A percentile compares a stretch with the other conserved stretches of the same genome.
Conservation (phyloP, 2,329 filamentous ascomycete genomes). For the Bimuria novae-zelandiae region DNA sequence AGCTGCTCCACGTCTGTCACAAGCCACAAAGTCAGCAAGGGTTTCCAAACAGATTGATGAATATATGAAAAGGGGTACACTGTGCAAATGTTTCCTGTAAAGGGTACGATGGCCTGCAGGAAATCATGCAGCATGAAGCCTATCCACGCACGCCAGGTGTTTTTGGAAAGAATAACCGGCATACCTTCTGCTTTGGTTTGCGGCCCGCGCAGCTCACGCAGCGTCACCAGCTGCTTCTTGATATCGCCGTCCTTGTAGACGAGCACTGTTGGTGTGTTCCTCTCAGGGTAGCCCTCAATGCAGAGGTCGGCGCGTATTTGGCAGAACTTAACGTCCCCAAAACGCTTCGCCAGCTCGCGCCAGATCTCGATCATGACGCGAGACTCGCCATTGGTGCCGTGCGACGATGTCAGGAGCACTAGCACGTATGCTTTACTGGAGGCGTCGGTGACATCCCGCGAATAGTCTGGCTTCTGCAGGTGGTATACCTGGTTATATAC, state of each 20-base stretch:
- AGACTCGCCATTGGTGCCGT: slow-evolving; percentile 83
- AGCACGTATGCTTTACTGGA: slow-evolving; percentile 71
- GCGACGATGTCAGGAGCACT: slow-evolving; percentile 79
- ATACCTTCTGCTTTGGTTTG: slow-evolving; percentile 33
- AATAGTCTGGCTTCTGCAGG: slow-evolving; percentile 91
- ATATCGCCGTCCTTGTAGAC: slow-evolving; percentile 94
- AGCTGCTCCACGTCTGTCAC: slow-evolving; percentile 73
- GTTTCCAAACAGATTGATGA: not conserved
- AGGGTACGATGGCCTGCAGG: not conserved
- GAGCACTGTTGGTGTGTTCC: slow-evolving; percentile 91
- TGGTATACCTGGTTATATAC: slow-evolving; percentile 91
- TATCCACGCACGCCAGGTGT: not conserved
- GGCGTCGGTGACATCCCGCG: slow-evolving; percentile 87
- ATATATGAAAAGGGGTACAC: not conserved
- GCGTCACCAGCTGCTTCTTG: slow-evolving; percentile 85
- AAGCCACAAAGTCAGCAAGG: slow-evolving; percentile 16
- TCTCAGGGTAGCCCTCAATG: slow-evolving; percentile 94
- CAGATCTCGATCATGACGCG: slow-evolving; percentile 82
- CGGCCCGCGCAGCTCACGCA: slow-evolving; percentile 74
- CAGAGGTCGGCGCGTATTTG: slow-evolving; percentile 91
- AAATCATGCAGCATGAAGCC: not conserved
- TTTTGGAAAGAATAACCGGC: slow-evolving; percentile 8
- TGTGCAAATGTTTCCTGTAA: not conserved
- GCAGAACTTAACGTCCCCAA: slow-evolving; percentile 96
- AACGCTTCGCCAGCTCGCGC: slow-evolving; percentile 80